Base-by-base conservation (phyloP, 306 rosid species). In the Cucurbita ficifolia region DNA sequence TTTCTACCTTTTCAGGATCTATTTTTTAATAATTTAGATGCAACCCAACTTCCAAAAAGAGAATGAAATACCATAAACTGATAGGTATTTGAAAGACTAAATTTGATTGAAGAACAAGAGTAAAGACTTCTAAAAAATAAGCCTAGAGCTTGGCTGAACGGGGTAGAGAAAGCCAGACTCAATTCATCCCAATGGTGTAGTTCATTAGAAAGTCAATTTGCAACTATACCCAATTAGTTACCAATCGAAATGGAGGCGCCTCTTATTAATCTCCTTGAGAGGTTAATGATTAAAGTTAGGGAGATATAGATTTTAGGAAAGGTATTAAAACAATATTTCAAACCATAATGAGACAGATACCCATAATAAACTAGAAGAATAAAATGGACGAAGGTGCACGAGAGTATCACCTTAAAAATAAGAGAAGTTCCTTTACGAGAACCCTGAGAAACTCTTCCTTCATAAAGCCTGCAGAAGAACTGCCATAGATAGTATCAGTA, bases 381-480 rank as follows among this genome's bases (percentile, higher is more conserved):
- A 24, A 69, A 13, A 46, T 8, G 8, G 1, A 46, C 12, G 42
- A 13, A 46, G 2, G 43, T 7, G 56, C 73, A 46, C 10, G 1
- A 21, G 7, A 21, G 57, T 12, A 50, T 36, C 57, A 90, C 98
- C 96, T 90, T 93, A 76, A 93, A 90, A 81, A 89, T 67, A 77
- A 93, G 85, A 0, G 96, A 76, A 39, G 89, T 85, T 33, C 96
- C 94, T 67, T 62, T 79, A 73, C 79, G 82, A n/a, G 89, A 85
- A 76, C 98, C 97, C 79, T 83, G 86, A 55, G 97, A 86, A 60
- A 93, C 89, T 77, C 97, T 93, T 46, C 98, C 98, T 79, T 90
- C 94, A 69, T 90, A 93, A 79, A 93, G 96, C 87, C 98, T 93
- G 85, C 81, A 86, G 87, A 29, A 63, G 75, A 80, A 83, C 93